Conservation (phyloP, 805 yeast genomes). For the Saccharomycopsis capsularis region DNA sequence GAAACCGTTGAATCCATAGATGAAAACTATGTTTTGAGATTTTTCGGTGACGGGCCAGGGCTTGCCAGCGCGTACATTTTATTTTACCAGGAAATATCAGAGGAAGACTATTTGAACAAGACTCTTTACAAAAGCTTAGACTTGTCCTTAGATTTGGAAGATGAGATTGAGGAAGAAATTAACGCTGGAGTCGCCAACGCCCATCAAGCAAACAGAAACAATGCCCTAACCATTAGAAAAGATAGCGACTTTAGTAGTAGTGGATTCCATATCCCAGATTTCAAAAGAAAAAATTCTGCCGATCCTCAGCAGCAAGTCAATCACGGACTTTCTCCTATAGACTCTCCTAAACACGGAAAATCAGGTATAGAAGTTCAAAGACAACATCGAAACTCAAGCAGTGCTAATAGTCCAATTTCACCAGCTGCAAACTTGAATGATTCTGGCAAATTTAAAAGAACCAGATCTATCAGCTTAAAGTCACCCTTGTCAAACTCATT, state of each 20-base stretch:
- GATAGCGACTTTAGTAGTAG: background rate
- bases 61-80: constrained; percentile 87
- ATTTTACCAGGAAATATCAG: constrained; percentile 62
- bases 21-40: constrained; percentile 73
- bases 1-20: constrained; percentile 88
- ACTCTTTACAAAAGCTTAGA: constrained; percentile 25
- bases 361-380: too few relatives aligned
- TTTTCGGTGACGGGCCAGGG: constrained; percentile 83
- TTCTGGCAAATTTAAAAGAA: background rate
- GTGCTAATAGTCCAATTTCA: background rate
- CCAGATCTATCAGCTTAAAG: constrained; percentile 2
- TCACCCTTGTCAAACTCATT: constrained; percentile 5
- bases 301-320: background rate
- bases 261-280: constrained; percentile 1
- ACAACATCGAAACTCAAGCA: background rate
- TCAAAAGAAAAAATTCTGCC: background rate
- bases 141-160: constrained; percentile 14
- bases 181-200: background rate
- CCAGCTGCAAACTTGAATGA: background rate
- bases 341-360: background rate
- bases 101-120: constrained; percentile 29
- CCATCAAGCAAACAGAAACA: background rate
- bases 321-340: background rate
- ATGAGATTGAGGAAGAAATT: constrained; percentile 5
- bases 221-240: too few relatives aligned